These are phyloP conservation scores for Asterionellopsis glacialis DNA, from an alignment of 108 stramenopile genomes.

Conservation along the genomic window DNA sequence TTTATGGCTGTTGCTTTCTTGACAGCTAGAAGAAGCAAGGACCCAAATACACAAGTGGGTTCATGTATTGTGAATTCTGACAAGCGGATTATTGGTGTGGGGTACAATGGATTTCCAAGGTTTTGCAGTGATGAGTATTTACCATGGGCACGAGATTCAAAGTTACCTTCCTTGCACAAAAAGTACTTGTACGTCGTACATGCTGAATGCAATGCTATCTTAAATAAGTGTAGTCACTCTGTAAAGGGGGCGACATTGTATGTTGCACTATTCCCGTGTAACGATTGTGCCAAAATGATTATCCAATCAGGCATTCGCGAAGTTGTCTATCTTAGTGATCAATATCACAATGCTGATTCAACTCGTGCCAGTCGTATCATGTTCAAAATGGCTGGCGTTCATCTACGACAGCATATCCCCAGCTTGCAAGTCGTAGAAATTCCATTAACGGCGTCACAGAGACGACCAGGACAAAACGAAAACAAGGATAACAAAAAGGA, in stretches of 20 bases:
- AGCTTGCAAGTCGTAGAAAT: neutral
- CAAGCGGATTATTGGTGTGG: constrained; percentile 90
- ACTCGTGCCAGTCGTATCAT: constrained; percentile 89
- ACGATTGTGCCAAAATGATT: constrained; percentile 96
- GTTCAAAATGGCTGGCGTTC: constrained; percentile 85
- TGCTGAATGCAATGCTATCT: constrained; percentile 97
- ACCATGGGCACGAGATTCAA: constrained; percentile 78
- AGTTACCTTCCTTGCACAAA: constrained; percentile 58
- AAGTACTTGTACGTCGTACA: constrained; percentile 98
- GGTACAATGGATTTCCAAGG: constrained; percentile 97
- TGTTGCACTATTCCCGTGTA: constrained; percentile 96
- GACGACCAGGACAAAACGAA: no score
- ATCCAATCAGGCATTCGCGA: constrained; percentile 95
- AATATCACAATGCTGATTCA: constrained; percentile 83
- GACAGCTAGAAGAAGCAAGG: constrained; percentile 93
- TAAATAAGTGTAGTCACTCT: constrained; percentile 91
- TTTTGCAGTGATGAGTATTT: constrained; percentile 90
- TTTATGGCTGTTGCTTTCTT: constrained; percentile 95
- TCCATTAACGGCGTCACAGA: neutral
- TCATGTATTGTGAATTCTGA: constrained; percentile 70
- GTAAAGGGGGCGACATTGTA: constrained; percentile 82
- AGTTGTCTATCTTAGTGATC: constrained; percentile 93
- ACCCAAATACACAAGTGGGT: constrained; percentile 96
- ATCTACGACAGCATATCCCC: constrained; percentile 48
- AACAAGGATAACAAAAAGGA: no score